A percentile compares a stretch with the other conserved stretches of the same genome.
phyloP scores from a whole-genome alignment of 2,329 filamentous ascomycete genomes.

The Microcyclospora tardicrescens region DNA sequence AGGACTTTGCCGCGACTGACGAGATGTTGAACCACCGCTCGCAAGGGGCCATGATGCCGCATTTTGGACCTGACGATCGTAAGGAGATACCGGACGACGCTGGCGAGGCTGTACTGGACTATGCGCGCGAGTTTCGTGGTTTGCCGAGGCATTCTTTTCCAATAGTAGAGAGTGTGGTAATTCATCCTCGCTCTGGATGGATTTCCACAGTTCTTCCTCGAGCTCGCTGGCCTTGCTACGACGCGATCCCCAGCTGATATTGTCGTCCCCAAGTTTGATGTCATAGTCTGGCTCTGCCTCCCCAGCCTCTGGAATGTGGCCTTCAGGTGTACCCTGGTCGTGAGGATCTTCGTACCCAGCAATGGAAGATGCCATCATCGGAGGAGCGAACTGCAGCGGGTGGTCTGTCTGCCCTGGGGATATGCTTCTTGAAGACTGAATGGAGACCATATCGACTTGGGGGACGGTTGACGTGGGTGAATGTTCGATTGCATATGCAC shows the following conservation, averaged over 20 bases:
- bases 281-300: constrained; percentile 11
- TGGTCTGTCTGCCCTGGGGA: too few relatives aligned
- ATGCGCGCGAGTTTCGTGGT: too few relatives aligned
- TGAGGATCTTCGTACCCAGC: constrained; percentile 25
- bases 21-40: constrained; percentile 11
- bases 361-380: constrained; percentile 13
- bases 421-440: neutral
- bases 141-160: constrained; percentile 2
- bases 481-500: too few relatives aligned
- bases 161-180: constrained; percentile 17
- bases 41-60: constrained; percentile 19
- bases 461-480: neutral
- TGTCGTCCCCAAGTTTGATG: constrained; percentile 25
- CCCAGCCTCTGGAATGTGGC: neutral
- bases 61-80: constrained; percentile 11
- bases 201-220: constrained; percentile 20
- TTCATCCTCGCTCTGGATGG: constrained; percentile 19
- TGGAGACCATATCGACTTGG: neutral
- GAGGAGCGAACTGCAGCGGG: neutral
- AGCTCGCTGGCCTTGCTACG: constrained; percentile 15
- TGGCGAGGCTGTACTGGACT: constrained; percentile 1
- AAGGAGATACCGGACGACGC: constrained; percentile 13
- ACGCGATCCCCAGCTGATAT: constrained; percentile 23
- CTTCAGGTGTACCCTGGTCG: neutral
- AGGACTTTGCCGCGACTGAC: constrained; percentile 7